These are phyloP conservation scores for Xylariaceae sp. DNA, from an alignment of 2,329 filamentous ascomycete species.

Conservation along the genomic window DNA sequence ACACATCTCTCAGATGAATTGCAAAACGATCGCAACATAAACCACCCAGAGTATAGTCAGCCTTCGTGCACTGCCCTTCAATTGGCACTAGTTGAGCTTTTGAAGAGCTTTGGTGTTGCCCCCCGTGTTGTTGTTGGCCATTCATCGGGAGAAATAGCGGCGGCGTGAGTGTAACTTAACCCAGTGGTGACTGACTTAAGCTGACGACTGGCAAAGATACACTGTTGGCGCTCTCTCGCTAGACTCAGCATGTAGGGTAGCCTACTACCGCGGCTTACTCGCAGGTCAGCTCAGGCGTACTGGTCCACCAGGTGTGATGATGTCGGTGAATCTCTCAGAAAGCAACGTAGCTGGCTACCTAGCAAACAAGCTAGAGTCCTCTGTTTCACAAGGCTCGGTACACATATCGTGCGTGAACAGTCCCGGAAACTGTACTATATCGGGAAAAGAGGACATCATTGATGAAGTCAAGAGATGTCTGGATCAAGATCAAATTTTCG, in stretches of 20 bases:
- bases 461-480: background rate
- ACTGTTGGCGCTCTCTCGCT: conserved; percentile 18
- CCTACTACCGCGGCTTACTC: conserved; percentile 28
- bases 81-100: conserved; percentile 30
- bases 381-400: background rate
- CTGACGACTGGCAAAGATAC: conserved; percentile 13
- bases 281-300: conserved; percentile 13
- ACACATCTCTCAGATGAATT: background rate
- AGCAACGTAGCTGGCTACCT: background rate
- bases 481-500: background rate
- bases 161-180: conserved; percentile 16
- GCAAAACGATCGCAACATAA: conserved; percentile 7
- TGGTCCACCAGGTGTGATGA: conserved; percentile 18
- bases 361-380: background rate
- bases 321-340: conserved; percentile 15
- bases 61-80: conserved; percentile 29
- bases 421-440: background rate
- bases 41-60: conserved; percentile 23
- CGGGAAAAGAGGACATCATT: background rate
- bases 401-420: background rate
- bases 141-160: conserved; percentile 34
- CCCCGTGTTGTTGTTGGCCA: conserved; percentile 28
- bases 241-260: conserved; percentile 26
- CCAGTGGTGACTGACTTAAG: background rate
- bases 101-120: conserved; percentile 19